Evolutionary conservation across 768 basidiomycete genomes (phyloP), one percentile per base, ranked within the genome.

Genomic region (Lentinula sp.): DNA sequence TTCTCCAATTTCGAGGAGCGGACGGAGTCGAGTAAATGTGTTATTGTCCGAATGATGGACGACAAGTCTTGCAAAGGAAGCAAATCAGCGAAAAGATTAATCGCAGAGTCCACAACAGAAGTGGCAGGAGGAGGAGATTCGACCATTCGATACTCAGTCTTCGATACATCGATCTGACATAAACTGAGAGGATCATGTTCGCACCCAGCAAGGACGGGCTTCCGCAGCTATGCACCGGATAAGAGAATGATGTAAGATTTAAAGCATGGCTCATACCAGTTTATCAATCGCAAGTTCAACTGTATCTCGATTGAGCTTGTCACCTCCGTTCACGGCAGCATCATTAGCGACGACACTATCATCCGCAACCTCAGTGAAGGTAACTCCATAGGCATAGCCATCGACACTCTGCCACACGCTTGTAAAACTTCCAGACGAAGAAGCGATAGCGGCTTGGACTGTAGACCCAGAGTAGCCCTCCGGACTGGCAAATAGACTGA

Each of bases 311-410:
- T 92, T 90, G 59, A 89, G 72, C 66, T 77, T 78, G 59, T 86
- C 83, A 59, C 76, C 77, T 10, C 71, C 74, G 32, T 68, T 69
- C 16, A 67, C 67, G 3, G 71, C 62, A 18, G 69, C 62, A 15
- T 75, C 72, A 39, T 74, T 74, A 6, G 68, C 67, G 43, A 68
- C 67, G 32, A 71, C 66, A 36, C 78, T 74, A 57, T 82, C 78
- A 52, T 84, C 79, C 12, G 73, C 69, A 20, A 85, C 71, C 51
- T 86, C 82, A 20, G 87, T 74, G 46, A 81, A 88, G 3, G 93
- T 92, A 2, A 97, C 86, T 0, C 96, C 96, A 73, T 93, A 95
- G 0, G 87, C 95, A 73, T 94, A 96, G 5, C 93, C 92, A 71
- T 98, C 96, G 1, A 81, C 79, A 59, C 84, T 83, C 60, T 88